Evolutionary conservation across 2,329 filamentous ascomycete genomes (phyloP).

Genomic region (Hortaea werneckii): DNA sequence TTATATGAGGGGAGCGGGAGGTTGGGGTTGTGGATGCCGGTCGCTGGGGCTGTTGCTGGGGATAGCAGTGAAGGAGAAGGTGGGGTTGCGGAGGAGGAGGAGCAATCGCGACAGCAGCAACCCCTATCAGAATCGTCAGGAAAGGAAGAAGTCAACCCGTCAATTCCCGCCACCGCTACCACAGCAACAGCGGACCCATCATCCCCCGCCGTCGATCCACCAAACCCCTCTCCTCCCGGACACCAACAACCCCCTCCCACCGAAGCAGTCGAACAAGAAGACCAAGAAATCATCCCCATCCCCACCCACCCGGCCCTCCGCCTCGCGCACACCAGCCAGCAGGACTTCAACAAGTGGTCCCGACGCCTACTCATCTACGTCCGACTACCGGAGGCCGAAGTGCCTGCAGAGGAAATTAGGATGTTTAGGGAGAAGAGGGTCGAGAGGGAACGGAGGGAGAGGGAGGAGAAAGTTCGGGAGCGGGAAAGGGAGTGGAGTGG

Average conservation of each 20-base stretch:
- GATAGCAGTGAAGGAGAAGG: slow-evolving; percentile 39
- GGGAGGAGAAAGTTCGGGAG: no score
- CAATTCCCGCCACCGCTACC: no score
- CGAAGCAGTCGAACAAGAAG: slow-evolving; percentile 1
- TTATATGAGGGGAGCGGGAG: slow-evolving; percentile 64
- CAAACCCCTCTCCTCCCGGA: no score
- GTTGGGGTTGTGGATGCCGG: slow-evolving; percentile 95
- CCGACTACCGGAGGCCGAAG: slow-evolving; percentile 50
- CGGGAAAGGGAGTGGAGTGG: no score
- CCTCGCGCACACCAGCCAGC: slow-evolving; percentile 66
- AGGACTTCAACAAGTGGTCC: slow-evolving; percentile 90
- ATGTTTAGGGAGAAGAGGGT: slow-evolving; percentile 9
- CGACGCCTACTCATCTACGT: slow-evolving; percentile 79
- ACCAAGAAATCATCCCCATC: slow-evolving; percentile 28
- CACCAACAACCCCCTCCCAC: no score
- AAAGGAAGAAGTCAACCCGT: no score
- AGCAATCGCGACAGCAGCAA: no score
- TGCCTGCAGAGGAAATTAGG: slow-evolving; percentile 30
- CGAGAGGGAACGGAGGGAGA: no score
- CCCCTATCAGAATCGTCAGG: no score
- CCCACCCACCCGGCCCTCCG: slow-evolving; percentile 68
- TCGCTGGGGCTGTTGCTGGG: slow-evolving; percentile 43
- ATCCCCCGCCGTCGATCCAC: no score
- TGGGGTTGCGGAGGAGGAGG: slow-evolving; percentile 18
- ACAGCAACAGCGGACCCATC: no score